These are phyloP conservation scores for Penicillium angulare DNA, from an alignment of 495 filamentous ascomycete species.

Conservation along the genomic window DNA sequence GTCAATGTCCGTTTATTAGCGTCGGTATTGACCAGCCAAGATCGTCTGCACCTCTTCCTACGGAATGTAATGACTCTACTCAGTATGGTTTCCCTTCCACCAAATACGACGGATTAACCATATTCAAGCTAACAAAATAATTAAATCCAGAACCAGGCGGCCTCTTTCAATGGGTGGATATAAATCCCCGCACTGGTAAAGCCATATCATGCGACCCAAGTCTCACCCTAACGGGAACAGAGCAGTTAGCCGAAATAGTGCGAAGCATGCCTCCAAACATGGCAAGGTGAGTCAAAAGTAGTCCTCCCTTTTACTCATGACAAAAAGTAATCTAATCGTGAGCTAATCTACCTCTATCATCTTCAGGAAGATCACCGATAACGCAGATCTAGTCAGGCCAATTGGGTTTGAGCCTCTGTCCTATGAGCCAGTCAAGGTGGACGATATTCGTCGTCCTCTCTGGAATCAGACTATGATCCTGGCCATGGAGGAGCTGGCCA, in stretches of 20 bases:
- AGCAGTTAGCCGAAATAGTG: background rate
- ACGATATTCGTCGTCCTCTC: background rate
- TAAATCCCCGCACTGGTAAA: background rate
- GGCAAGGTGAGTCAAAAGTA: no score
- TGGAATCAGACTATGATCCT: background rate
- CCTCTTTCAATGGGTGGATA: background rate
- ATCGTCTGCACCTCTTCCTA: background rate
- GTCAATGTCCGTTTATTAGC: background rate
- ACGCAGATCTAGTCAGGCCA: background rate
- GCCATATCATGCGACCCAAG: background rate
- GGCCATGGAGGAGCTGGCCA: background rate
- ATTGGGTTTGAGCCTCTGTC: background rate
- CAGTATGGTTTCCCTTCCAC: background rate
- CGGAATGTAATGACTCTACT: background rate
- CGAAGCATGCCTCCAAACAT: background rate
- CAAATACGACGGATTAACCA: background rate
- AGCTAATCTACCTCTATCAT: no score
- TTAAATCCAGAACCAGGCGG: background rate
- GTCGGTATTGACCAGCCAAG: background rate
- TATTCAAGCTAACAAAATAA: background rate
- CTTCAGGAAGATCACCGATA: background rate
- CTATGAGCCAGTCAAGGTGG: background rate
- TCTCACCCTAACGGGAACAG: background rate
- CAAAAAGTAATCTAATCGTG: background rate
- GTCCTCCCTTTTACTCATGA: background rate